These are phyloP conservation scores for Penicillium fuscoglaucum DNA, from an alignment of 2,329 filamentous ascomycete genomes.

Conservation along the genomic window DNA sequence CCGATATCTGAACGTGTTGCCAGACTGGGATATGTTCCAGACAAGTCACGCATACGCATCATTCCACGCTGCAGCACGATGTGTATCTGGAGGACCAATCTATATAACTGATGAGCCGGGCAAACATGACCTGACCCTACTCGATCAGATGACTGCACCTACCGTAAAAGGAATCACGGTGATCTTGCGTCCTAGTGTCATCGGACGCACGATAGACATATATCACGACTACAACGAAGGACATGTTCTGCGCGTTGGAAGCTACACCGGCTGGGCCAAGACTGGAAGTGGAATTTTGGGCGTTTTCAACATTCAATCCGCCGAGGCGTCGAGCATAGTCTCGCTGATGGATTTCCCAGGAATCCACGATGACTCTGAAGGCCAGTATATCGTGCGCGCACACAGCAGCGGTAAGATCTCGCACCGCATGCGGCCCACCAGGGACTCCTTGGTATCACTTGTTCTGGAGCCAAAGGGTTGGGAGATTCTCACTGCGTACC, in stretches of 20 bases:
- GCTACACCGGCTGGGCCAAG: conserved; percentile 68
- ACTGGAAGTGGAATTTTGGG: conserved; percentile 77
- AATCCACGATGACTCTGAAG: conserved; percentile 50
- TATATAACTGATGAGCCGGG: conserved; percentile 92
- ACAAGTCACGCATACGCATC: conserved; percentile 68
- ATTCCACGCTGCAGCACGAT: conserved; percentile 88
- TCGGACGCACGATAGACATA: conserved; percentile 70
- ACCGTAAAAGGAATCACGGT: conserved; percentile 73
- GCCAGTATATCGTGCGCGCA: conserved; percentile 69
- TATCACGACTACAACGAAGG: conserved; percentile 77
- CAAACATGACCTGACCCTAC: conserved; percentile 71
- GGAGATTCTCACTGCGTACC: conserved; percentile 78
- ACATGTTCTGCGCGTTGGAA: conserved; percentile 72
- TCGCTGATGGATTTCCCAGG: conserved; percentile 73
- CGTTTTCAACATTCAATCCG: conserved; percentile 75
- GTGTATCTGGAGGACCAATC: conserved; percentile 85
- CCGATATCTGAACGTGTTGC: conserved; percentile 79
- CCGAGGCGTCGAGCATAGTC: conserved; percentile 66
- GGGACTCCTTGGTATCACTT: conserved; percentile 57
- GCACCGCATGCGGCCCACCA: conserved; percentile 38
- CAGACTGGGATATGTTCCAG: conserved; percentile 80
- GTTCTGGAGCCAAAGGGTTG: conserved; percentile 67
- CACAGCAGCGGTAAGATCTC: conserved; percentile 66
- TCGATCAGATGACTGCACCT: conserved; percentile 76
- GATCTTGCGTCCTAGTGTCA: conserved; percentile 73